These are phyloP conservation scores for Pyracantha coccinea DNA, from an alignment of 331 rosid species.

Conservation along the genomic window DNA sequence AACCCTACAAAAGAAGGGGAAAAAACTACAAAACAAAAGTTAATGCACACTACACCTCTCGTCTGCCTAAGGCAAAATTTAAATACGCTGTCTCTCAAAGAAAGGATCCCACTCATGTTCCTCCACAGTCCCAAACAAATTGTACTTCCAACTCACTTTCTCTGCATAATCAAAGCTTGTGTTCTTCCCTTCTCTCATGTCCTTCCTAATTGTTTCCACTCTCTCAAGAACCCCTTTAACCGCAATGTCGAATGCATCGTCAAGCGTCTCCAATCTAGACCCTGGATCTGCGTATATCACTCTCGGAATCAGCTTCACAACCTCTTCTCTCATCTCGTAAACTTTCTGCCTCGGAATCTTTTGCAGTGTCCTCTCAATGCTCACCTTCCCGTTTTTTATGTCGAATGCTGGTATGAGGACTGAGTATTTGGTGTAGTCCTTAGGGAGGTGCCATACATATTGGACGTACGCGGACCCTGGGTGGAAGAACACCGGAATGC, in stretches of 20 bases:
- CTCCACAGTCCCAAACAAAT: conserved; percentile 16
- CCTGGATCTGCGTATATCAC: conserved; percentile 30
- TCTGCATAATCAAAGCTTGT: conserved; percentile 24
- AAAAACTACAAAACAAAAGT: background rate
- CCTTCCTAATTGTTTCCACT: conserved; percentile 21
- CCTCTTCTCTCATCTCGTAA: conserved; percentile 28
- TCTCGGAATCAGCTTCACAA: conserved; percentile 29
- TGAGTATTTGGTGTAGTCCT: conserved; percentile 25
- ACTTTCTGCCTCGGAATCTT: conserved; percentile 18
- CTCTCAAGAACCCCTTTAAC: conserved; percentile 34
- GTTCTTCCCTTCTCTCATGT: conserved; percentile 23
- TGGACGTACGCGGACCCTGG: conserved; percentile 46
- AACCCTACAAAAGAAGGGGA: background rate
- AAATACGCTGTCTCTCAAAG: background rate
- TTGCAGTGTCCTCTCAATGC: conserved; percentile 17
- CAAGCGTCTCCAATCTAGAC: conserved; percentile 19
- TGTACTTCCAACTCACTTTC: conserved; percentile 21
- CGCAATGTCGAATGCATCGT: conserved; percentile 40
- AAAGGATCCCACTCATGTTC: conserved; percentile 34
- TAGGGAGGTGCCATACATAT: conserved; percentile 37
- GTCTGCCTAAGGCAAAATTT: background rate
- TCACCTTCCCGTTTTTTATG: conserved; percentile 16
- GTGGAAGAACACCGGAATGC: conserved; percentile 43
- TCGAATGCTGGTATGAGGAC: conserved; percentile 18
- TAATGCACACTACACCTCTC: background rate